Evolutionary conservation across 1,139 yeast genomes (phyloP).

Genomic region (Pichia sp.): DNA sequence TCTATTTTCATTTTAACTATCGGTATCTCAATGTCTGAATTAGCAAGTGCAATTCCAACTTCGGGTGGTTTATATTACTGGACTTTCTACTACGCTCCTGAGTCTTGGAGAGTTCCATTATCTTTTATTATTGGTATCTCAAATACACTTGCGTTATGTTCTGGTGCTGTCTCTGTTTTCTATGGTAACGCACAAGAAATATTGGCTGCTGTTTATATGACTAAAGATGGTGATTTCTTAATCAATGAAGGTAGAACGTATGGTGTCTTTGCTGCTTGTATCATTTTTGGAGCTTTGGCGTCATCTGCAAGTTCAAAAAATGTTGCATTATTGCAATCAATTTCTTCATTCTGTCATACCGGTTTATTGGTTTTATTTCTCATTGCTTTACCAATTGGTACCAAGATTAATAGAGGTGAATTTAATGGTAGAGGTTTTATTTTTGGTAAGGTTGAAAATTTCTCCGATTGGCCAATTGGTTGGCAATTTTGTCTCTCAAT

Average conservation of each 20-base stretch:
- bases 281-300: conserved; percentile 37
- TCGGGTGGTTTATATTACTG: conserved; percentile 61
- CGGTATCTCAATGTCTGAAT: conserved; percentile 52
- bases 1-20: conserved; percentile 43
- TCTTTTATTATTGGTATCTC: conserved; percentile 54
- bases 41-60: conserved; percentile 62
- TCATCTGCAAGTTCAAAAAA: conserved; percentile 46
- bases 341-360: conserved; percentile 50
- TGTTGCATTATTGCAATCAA: conserved; percentile 52
- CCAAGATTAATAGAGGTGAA: conserved; percentile 20
- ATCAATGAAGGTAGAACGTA: conserved; percentile 43
- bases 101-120: conserved; percentile 34
- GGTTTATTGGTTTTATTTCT: conserved; percentile 48
- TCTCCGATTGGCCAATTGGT: conserved; percentile 53
- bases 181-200: conserved; percentile 53
- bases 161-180: conserved; percentile 52
- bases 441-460: conserved; percentile 51
- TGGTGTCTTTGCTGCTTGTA: conserved; percentile 49
- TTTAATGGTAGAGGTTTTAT: conserved; percentile 42
- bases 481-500: conserved; percentile 55
- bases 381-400: conserved; percentile 64
- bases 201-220: conserved; percentile 43
- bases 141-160: conserved; percentile 50
- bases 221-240: conserved; percentile 40
- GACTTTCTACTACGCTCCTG: conserved; percentile 52